These are phyloP conservation scores for Oehlia diaphana DNA, from an alignment of 192 early-diverging fungal species.

Conservation along the genomic window DNA sequence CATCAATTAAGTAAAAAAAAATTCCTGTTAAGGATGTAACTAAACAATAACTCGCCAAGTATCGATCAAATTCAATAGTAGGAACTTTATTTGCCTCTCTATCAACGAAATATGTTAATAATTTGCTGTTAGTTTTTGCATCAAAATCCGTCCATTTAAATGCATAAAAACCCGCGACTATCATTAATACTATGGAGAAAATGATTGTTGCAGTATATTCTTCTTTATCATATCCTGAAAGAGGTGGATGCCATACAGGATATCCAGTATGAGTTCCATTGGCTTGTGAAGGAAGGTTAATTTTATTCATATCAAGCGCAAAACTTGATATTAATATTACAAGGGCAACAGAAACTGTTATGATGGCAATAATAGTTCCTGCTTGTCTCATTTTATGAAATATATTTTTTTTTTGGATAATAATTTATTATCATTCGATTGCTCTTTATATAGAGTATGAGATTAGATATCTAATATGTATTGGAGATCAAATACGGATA, in stretches of 20 bases:
- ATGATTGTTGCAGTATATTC: not conserved
- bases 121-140: not conserved
- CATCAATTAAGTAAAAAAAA: conserved; percentile 33
- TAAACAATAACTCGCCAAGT: not conserved
- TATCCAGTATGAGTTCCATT: not conserved
- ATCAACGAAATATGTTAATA: not conserved
- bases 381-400: not conserved
- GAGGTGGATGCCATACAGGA: not conserved
- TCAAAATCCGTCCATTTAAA: not conserved
- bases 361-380: not conserved
- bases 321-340: not conserved
- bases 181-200: not conserved
- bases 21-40: conserved; percentile 16
- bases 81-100: not conserved
- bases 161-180: not conserved
- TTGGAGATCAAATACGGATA: too few relatives aligned
- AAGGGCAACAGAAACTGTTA: not conserved
- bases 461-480: too few relatives aligned
- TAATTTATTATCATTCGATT: too few relatives aligned
- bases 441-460: too few relatives aligned
- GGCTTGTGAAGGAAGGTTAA: not conserved
- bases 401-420: too few relatives aligned
- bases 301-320: not conserved
- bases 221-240: not conserved
- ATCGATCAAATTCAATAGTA: not conserved